Evolutionary conservation across 768 basidiomycete genomes (phyloP).

Genomic region (Lactarius trivialis): DNA sequence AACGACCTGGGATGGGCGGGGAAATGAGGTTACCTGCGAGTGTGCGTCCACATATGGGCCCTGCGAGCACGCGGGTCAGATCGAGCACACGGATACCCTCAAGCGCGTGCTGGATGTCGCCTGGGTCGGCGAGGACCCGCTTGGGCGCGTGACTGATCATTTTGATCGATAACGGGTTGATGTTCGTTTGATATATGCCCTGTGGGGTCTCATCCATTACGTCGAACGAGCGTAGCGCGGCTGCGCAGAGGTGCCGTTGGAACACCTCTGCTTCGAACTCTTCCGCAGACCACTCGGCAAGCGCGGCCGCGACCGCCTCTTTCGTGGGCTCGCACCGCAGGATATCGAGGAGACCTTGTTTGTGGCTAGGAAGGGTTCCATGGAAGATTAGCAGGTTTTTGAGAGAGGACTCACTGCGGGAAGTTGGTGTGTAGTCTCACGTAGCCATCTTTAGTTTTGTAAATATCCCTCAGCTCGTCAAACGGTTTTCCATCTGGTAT

Average conservation of each 20-base stretch:
- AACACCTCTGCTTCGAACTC: slow-evolving; percentile 18
- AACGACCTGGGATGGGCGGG: not conserved
- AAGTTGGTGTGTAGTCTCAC: slow-evolving; percentile 61
- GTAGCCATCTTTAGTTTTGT: slow-evolving; percentile 45
- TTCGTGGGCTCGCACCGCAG: slow-evolving; percentile 19
- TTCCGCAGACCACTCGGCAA: slow-evolving; percentile 16
- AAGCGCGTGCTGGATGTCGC: slow-evolving; percentile 31
- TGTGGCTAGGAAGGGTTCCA: slow-evolving; percentile 6
- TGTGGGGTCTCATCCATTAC: slow-evolving; percentile 49
- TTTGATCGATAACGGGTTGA: slow-evolving; percentile 38
- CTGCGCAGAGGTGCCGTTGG: slow-evolving; percentile 17
- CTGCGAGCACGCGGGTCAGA: slow-evolving; percentile 52
- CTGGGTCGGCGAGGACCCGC: slow-evolving; percentile 22
- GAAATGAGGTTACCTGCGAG: slow-evolving; percentile 42
- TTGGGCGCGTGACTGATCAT: slow-evolving; percentile 46
- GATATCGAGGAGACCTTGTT: slow-evolving; percentile 21
- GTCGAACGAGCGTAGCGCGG: slow-evolving; percentile 37
- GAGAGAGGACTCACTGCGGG: slow-evolving; percentile 41
- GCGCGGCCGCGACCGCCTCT: slow-evolving; percentile 10
- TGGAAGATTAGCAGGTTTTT: not conserved
- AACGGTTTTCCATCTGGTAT: slow-evolving; percentile 32
- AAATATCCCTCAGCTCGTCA: slow-evolving; percentile 48
- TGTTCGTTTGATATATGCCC: slow-evolving; percentile 34
- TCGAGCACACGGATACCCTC: slow-evolving; percentile 51
- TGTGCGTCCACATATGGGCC: slow-evolving; percentile 49